Conservation (phyloP, 1,284 basidiomycete species). For the Heimioporus retisporus region DNA sequence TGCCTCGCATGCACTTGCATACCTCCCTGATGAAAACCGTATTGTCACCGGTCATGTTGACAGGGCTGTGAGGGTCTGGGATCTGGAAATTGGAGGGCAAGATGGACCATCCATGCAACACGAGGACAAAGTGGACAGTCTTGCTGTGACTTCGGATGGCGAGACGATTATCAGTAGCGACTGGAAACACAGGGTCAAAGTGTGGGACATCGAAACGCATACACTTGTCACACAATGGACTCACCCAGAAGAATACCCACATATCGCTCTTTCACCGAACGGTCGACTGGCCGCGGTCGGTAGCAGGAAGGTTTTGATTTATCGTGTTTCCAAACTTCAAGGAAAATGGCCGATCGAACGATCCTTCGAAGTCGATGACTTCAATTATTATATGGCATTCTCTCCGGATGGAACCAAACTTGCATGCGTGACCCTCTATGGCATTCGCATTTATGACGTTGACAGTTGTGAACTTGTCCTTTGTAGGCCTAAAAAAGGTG, state of each 20-base stretch:
- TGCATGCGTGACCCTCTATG: neutral
- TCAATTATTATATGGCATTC: neutral
- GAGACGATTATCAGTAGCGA: neutral
- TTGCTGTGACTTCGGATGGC: constrained; percentile 6
- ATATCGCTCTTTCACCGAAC: constrained; percentile 19
- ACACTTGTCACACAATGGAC: neutral
- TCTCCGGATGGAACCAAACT: neutral
- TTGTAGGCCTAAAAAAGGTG: no score
- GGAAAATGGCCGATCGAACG: no score
- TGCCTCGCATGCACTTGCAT: no score
- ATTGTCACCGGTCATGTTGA: neutral
- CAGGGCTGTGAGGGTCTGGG: constrained; percentile 11
- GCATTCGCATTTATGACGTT: neutral
- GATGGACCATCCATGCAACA: constrained; percentile 1
- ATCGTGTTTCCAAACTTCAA: no score
- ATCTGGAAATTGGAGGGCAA: neutral
- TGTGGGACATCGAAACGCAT: constrained; percentile 12
- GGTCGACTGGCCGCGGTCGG: neutral
- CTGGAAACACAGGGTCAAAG: neutral
- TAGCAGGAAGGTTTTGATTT: no score
- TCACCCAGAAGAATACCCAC: no score
- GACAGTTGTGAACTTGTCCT: neutral
- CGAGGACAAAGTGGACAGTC: fast-evolving
- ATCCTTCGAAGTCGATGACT: neutral
- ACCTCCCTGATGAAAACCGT: constrained; percentile 3